These are phyloP conservation scores for Gossypium stocksii DNA, from an alignment of 345 rosid genomes.

Conservation along the genomic window DNA sequence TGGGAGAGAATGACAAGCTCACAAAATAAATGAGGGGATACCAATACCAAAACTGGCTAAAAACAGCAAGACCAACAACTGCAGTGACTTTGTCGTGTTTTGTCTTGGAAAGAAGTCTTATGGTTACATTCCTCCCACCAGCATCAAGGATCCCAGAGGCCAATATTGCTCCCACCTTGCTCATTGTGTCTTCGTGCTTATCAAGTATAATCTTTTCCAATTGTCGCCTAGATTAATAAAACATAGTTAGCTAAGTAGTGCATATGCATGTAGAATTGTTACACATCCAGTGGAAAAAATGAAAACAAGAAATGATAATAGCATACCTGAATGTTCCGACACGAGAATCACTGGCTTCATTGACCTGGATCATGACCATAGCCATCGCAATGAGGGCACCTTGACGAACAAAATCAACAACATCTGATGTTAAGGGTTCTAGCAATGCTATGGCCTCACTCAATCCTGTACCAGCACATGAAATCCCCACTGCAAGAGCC, in stretches of 20 bases:
- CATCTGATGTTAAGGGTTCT: constrained; percentile 97
- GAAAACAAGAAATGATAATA: background rate
- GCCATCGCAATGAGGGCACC: constrained; percentile 99
- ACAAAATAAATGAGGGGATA: constrained; percentile 93
- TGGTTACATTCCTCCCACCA: constrained; percentile 97
- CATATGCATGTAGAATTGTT: background rate
- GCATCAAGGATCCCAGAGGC: constrained; percentile 98
- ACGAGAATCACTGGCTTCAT: constrained; percentile 96
- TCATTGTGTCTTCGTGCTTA: constrained; percentile 98
- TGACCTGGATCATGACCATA: constrained; percentile 96
- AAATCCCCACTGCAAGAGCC: constrained; percentile 97
- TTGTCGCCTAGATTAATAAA: constrained; percentile 57
- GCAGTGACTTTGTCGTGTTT: constrained; percentile 95
- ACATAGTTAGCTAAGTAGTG: background rate
- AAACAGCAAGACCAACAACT: constrained; percentile 96
- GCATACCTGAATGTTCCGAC: constrained; percentile 90
- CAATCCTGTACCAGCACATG: constrained; percentile 99
- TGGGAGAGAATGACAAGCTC: constrained; percentile 90
- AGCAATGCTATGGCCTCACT: constrained; percentile 98
- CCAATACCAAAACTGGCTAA: constrained; percentile 99
- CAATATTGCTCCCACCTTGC: constrained; percentile 99
- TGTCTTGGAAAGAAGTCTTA: constrained; percentile 87
- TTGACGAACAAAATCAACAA: constrained; percentile 99
- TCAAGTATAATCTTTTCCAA: constrained; percentile 91
- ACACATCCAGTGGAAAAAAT: background rate